phyloP scores from a whole-genome alignment of 1,284 basidiomycete species.

The Caloboletus firmus region DNA sequence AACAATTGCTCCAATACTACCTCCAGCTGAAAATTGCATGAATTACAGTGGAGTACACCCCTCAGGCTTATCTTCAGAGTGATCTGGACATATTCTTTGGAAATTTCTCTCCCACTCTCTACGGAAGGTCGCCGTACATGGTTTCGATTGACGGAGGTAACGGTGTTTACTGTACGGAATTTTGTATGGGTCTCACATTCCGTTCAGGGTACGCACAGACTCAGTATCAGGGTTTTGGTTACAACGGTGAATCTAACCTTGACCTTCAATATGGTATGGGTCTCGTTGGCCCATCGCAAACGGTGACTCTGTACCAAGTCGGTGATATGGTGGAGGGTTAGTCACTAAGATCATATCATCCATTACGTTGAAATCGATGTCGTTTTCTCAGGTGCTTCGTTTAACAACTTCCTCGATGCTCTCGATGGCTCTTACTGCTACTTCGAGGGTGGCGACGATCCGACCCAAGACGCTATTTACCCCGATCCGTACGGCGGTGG shows the following conservation, averaged over 20 bases:
- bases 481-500: conserved; percentile 43
- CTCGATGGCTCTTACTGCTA: conserved; percentile 49
- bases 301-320: conserved; percentile 45
- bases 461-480: conserved; percentile 41
- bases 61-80: conserved; percentile 39
- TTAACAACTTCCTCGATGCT: conserved; percentile 51
- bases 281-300: conserved; percentile 40
- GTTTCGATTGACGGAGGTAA: conserved; percentile 34
- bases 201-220: conserved; percentile 38
- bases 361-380: background rate
- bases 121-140: conserved; percentile 20
- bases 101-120: conserved; percentile 26
- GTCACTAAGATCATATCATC: background rate
- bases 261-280: conserved; percentile 51
- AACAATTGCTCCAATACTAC: background rate
- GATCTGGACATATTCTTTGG: conserved; percentile 49
- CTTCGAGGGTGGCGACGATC: conserved; percentile 48
- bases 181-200: conserved; percentile 5
- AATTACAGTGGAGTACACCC: conserved; percentile 26
- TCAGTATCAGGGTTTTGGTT: conserved; percentile 35
- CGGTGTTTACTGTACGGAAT: background rate
- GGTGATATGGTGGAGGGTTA: conserved; percentile 44
- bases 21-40: background rate
- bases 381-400: conserved; percentile 39
- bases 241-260: conserved; percentile 51